Evolutionary conservation across 352 stramenopile genomes (phyloP), one percentile per base, ranked within the genome.

Genomic region (Pythium utonaiense): DNA sequence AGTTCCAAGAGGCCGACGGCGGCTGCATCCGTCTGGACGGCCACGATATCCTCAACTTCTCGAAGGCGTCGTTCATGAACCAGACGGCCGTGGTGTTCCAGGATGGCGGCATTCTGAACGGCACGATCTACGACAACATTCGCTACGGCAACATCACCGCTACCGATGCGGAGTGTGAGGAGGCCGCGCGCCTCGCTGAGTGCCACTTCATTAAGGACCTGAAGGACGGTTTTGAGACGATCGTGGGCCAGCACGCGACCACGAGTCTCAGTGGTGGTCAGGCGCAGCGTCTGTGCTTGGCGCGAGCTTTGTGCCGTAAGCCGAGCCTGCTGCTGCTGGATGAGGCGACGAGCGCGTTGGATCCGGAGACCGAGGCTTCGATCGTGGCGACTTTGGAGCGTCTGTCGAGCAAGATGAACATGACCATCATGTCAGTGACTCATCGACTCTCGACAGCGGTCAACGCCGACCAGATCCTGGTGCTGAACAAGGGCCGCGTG

Each of bases 351-450:
- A 95, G 86, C 70, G 86, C 86, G 19, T 64, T 95, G 69, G 86
- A 95, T 41, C 86, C 86, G 0, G 84, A 93, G 67, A 95, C 86
- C 1, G 86, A 95, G 52, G 84, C 83, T 7, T 93, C 86, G 12
- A 93, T 95, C 51, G 77, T 95, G 17, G 73, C 81, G 19, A 95
- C 84, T 13, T 67, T 95, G 12, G 84, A 94, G 62, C 82, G 83
- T 5, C 68, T 94, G 34, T 80, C 81, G 49, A 64, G 76, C 67
- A 92, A 91, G 70, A 91, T 89, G 79, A 86, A 88, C 69, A 94
- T 93, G 82, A 94, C 86, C 47, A 94, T 95, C 54, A 78, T 95
- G 54, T 94, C 84, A 31, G 84, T 95, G n/a, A 95, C 86, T 25
- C 86, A 95, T 69, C 84, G 86, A n/a, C 72, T 95, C 61, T 91